phyloP scores from a whole-genome alignment of 23 red algal species.

The Gracilariopsis chorda region DNA sequence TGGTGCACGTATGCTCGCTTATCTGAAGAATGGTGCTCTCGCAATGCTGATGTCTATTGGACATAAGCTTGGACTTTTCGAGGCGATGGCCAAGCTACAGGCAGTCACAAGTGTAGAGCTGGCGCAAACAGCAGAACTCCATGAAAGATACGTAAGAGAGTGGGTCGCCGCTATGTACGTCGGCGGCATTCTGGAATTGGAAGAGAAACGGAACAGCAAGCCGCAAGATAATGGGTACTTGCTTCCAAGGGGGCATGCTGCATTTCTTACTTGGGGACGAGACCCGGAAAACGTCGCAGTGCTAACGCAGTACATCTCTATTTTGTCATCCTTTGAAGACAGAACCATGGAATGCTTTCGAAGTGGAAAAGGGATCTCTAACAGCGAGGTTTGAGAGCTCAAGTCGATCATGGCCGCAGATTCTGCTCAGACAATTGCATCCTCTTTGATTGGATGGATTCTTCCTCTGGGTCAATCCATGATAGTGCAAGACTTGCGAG shows the following conservation, averaged over 20 bases:
- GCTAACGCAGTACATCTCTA: conserved; percentile 29
- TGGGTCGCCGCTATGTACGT: conserved; percentile 49
- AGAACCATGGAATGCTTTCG: conserved; percentile 25
- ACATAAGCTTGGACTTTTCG: conserved; percentile 40
- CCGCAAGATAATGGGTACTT: not conserved
- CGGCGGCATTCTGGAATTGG: conserved; percentile 17
- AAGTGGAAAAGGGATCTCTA: conserved; percentile 10
- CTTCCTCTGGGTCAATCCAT: not conserved
- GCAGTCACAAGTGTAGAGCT: not conserved
- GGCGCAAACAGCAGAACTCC: not conserved
- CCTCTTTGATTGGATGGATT: conserved; percentile 43
- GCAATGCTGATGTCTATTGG: conserved; percentile 42
- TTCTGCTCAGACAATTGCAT: conserved; percentile 48
- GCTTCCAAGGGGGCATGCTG: conserved; percentile 34
- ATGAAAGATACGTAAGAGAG: conserved; percentile 55
- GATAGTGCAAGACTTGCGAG: not conserved
- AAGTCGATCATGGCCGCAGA: conserved; percentile 56
- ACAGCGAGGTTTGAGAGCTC: conserved; percentile 8
- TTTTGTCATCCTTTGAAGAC: conserved; percentile 18
- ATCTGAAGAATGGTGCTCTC: conserved; percentile 40
- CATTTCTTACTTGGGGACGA: conserved; percentile 50
- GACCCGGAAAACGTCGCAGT: conserved; percentile 48
- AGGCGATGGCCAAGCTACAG: conserved; percentile 18
- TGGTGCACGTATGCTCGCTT: conserved; percentile 40
- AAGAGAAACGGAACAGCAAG: too few species aligned